Evolutionary conservation across 148 eudicot genomes (phyloP), one percentile per base, ranked within the genome.

Genomic region (Salicornia ramosissima): DNA sequence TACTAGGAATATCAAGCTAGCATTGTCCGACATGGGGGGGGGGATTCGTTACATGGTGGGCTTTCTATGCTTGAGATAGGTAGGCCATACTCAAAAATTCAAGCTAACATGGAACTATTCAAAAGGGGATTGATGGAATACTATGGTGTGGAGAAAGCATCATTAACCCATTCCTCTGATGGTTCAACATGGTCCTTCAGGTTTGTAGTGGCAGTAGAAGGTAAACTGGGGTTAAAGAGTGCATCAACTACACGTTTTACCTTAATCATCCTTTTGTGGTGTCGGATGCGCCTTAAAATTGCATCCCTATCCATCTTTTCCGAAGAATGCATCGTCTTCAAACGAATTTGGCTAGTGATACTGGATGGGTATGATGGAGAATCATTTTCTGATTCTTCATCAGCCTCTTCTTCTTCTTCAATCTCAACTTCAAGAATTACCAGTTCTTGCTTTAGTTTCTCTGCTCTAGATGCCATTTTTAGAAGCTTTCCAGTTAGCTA

Each of bases 211-310:
- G 60, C 68, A 71, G 19, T 51, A 16, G 61, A 50, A 14, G 75
- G 36, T 31, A 51, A 39, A 2, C 61, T 61, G 15, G 68, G 50
- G 40, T 25, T 63, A 52, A 50, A 71, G 19, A 71, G 59, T 12
- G 68, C 19, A 39, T 71, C 50, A 21, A 63, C 75, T 5, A 68
- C 68, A 40, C n/a, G 28, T 11, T 39, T 71, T 8, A 71, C 40
- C 62, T 71, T 71, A 34, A 63, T 63, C 61, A 71, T 47, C 51
- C 68, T 50, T 50, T 51, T 71, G 6, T 57, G 68, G 50, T 62
- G 75, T 36, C 68, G 68, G 57, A 71, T 63, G 12, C 75, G 68
- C 36, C 75, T 25, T 36, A 71, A 51, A 31, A 71, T 52, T 33
- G 52, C 61, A 10, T 71, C 75, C 24, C 21, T 63, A 11, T 36